Base-by-base conservation (phyloP, 2,329 filamentous ascomycete genomes). In the Ophiostoma montium region DNA sequence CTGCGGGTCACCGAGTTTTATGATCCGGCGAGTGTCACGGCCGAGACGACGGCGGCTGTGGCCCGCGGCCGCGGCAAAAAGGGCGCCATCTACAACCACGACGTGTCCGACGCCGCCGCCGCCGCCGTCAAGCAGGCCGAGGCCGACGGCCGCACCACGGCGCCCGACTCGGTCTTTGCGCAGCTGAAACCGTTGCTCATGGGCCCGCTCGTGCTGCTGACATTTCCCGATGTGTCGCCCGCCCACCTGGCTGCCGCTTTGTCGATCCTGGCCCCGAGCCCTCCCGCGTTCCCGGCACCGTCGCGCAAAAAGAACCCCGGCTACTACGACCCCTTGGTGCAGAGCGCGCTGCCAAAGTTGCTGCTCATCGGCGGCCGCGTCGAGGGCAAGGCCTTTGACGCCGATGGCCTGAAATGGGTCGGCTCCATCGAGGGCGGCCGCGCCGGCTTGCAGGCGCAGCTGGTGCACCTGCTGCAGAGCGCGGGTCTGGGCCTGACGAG, bases 1-100 rank as follows among this genome's bases (percentile, higher is more conserved):
- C 70, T 96, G 53, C 82, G 84, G 56, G 77, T 96, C 47, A 81
- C 89, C 53, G 90, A 96, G 61, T 94, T 88, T 66, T 94, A 78
- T 61, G 76, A 76, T 61, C 75, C 71, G 4, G 64, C 68, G 16
- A 56, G 62, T 5, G 58, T 62, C 13, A 58, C 60, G 30, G 58
- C 63, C 21, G 48, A 50, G 41, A 13, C 27, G 7, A 48, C 45
- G n/a, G 47, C 38, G 8, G 50, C 50, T 5, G 3, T 57, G 54
- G 2, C 63, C 59, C 3, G 57, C 54, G 2, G 59, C 61, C n/a
- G 61, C 63, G 15, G 50, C 49, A 48, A 38, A 33, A 59, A 16
- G 58, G 63, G 47, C 50, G 71, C 57, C 58, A 65, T 53, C 61
- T 69, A 68, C 58, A 63, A 61, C 47, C 69, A 80, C 60, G 76